Evolutionary conservation across 2,329 filamentous ascomycete species (phyloP).

Genomic region (Periconia digitata): DNA sequence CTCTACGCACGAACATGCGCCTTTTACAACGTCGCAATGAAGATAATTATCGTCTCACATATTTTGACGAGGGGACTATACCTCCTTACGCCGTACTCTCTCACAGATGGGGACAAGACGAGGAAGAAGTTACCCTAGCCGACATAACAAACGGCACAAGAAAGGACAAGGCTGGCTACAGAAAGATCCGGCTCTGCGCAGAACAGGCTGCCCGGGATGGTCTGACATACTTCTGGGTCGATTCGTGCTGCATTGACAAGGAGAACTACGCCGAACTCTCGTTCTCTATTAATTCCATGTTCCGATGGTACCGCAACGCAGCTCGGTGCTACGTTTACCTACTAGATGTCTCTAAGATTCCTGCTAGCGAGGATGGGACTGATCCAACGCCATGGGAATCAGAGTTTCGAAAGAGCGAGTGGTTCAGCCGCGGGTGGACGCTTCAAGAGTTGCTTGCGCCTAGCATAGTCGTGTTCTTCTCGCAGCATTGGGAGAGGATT

Average conservation of each 20-base stretch:
- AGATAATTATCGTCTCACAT: too few species aligned
- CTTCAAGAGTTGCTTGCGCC: slow-evolving; percentile 11
- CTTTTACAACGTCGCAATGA: too few species aligned
- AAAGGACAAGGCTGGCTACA: slow-evolving; percentile 1
- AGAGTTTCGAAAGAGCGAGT: neutral
- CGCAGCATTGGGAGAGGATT: slow-evolving; percentile 3
- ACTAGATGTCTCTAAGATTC: neutral
- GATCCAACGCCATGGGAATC: neutral
- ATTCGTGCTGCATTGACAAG: slow-evolving; percentile 4
- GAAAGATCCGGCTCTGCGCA: slow-evolving; percentile 2
- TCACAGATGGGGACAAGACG: slow-evolving; percentile 1
- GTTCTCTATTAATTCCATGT: slow-evolving; percentile 1
- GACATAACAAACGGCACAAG: neutral
- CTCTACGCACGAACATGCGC: too few species aligned
- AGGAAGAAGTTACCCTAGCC: slow-evolving; percentile 1
- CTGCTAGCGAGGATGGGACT: neutral
- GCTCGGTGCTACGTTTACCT: neutral
- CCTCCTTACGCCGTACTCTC: slow-evolving; percentile 14
- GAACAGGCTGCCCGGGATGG: slow-evolving; percentile 1
- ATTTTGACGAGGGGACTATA: slow-evolving; percentile 5
- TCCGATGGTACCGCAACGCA: neutral
- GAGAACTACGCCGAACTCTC: neutral
- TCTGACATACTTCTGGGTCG: slow-evolving; percentile 2
- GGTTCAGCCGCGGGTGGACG: too few species aligned
- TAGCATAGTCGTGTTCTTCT: slow-evolving; percentile 14